phyloP scores from a whole-genome alignment of 2,329 filamentous ascomycete genomes.

The Fusarium sp. region DNA sequence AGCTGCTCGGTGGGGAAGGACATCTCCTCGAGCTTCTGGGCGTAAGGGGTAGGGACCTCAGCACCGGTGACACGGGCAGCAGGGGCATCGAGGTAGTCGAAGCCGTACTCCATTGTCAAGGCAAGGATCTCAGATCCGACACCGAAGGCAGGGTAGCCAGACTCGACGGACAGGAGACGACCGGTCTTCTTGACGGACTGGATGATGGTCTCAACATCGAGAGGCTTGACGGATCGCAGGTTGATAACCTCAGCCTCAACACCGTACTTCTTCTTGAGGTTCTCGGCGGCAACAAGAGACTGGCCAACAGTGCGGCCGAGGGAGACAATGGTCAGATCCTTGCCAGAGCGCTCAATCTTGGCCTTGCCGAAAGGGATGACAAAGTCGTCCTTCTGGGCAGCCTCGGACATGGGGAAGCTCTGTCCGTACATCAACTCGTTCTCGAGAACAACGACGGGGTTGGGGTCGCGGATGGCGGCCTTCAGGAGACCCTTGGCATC shows the following conservation, averaged over 20 bases:
- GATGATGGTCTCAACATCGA: constrained; percentile 94
- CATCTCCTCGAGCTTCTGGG: constrained; percentile 92
- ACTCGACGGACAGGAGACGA: constrained; percentile 90
- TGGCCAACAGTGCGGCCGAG: constrained; percentile 96
- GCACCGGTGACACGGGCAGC: constrained; percentile 95
- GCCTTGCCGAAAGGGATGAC: constrained; percentile 98
- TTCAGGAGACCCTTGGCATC: constrained; percentile 98
- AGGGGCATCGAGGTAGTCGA: constrained; percentile 96
- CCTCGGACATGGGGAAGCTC: constrained; percentile 96
- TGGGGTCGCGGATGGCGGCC: constrained; percentile 97
- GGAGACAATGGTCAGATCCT: constrained; percentile 94
- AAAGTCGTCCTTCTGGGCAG: constrained; percentile 94
- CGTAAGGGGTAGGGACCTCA: constrained; percentile 97
- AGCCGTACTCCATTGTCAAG: constrained; percentile 95
- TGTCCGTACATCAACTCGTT: constrained; percentile 94
- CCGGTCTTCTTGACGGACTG: constrained; percentile 99
- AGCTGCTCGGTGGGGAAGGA: constrained; percentile 89
- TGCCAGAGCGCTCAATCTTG: constrained; percentile 96
- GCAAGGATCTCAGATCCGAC: constrained; percentile 93
- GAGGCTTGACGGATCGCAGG: constrained; percentile 94
- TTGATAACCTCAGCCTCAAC: constrained; percentile 97
- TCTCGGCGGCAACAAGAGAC: constrained; percentile 85
- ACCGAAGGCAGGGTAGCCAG: constrained; percentile 94
- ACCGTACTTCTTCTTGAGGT: constrained; percentile 95
- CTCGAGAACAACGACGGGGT: constrained; percentile 91